Base-by-base conservation (phyloP, 2,329 filamentous ascomycete genomes). In the Furcasterigmium furcatum region DNA sequence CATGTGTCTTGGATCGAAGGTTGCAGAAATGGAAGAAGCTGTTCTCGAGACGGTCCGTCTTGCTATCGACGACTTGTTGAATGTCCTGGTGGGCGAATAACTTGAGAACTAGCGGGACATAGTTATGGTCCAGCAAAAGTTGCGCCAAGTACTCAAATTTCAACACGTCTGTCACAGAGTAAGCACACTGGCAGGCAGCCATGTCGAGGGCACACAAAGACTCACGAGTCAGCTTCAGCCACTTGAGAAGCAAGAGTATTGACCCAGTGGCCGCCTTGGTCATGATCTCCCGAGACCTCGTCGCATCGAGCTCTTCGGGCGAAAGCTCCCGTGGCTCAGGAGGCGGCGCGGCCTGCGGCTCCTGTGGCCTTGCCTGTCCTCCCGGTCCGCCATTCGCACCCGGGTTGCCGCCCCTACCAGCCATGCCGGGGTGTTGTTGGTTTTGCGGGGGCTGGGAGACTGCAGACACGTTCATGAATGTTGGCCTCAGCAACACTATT, bases 61-160 rank as follows among this genome's bases (percentile, higher is more conserved):
- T 87, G 66, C 87, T 91, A 55, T 95, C 91, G 25, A 96, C 87
- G 4, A 91, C 82, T 59, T 90, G 87, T 55, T 96, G 92, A 29
- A 96, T 84, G 52, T 99, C 95, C 64, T 96, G 91, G 59, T 96
- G 85, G 41, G 92, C 91, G 63, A 96, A 91, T 41, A 96, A 81
- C 68, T 97, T 97, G 25, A 99, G 72, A 20, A 96, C 87, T 24
- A 99, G 73, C 1, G 92, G 92, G 7, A 99, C 77, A 63, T 96
- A 99, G 63, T 96, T 97, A 4, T 90, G 94, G 65, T 99, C 94
- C 22, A 99, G 77, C 10, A 99, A 73, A 3, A 99, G 78, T 60
- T 99, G 94, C 1, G 91, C 92, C 59, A 99, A 72, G 59, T 96
- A 97, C 67, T 99, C 94, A 55, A 94, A 96, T 62, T 96, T 96